These are phyloP conservation scores for Datisca glomerata DNA, from an alignment of 306 rosid genomes.

Conservation along the genomic window DNA sequence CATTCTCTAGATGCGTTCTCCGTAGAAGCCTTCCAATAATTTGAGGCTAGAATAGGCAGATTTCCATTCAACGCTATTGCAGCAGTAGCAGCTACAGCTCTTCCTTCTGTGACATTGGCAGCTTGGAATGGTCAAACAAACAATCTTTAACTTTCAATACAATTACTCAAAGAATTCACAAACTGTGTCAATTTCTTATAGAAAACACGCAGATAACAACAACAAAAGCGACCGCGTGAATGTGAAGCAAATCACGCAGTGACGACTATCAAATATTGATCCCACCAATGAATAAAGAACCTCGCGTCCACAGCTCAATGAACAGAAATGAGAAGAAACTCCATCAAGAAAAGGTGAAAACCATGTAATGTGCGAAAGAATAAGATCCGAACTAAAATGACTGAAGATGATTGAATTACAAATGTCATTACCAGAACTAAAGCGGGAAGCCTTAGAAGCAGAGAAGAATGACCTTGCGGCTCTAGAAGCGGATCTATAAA, in stretches of 20 bases:
- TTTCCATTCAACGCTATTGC: conserved; percentile 38
- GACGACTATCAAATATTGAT: too few relatives aligned
- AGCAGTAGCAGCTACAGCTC: conserved; percentile 48
- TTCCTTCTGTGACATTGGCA: conserved; percentile 41
- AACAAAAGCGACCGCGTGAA: neutral
- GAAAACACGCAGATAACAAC: neutral
- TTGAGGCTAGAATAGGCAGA: conserved; percentile 26
- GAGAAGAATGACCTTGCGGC: conserved; percentile 61
- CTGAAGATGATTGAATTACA: neutral
- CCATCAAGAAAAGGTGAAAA: neutral
- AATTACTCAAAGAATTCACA: neutral
- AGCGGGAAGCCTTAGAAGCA: conserved; percentile 52
- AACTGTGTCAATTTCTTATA: neutral
- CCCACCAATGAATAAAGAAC: too few relatives aligned
- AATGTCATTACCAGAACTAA: conserved; percentile 30
- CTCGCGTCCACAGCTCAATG: neutral
- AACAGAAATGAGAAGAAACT: neutral
- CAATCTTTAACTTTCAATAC: neutral
- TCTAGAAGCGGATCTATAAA: conserved; percentile 58
- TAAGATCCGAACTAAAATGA: too few relatives aligned
- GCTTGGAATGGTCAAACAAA: neutral
- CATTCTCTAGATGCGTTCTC: conserved; percentile 32
- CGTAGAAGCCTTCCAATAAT: conserved; percentile 30
- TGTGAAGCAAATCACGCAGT: neutral
- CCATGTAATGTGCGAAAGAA: neutral